Evolutionary conservation across 805 yeast genomes (phyloP), one percentile per base, ranked within the genome.

Genomic region (Monosporozyma siamensis): DNA sequence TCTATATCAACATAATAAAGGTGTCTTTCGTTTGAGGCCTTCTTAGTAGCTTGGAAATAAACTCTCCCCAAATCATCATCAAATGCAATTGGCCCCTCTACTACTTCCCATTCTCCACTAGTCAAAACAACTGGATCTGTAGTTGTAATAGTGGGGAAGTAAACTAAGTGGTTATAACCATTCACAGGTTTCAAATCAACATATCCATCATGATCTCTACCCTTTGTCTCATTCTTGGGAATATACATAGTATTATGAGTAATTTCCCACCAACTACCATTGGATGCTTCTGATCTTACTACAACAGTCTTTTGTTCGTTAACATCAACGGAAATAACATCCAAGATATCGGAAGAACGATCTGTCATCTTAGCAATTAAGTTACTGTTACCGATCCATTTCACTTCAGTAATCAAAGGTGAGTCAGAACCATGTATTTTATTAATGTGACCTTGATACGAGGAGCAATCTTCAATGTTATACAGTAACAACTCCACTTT

Each of bases 71-170:
- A 65, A 5, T 67, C 64, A 40, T 63, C 65, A 54, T 82, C 87
- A 62, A 76, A 77, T 0, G 80, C 72, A 2, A 80, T 66, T 2
- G 82, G 78, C 1, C 86, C 89, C 47, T 69, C 73, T 22, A 75
- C 82, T n/a, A 92, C 95, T 61, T 92, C 98, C 95, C 95, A 92
- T 1, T 72, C 64, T 6, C 98, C 98, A 3, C 62, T 44, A 1
- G 92, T 84, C 38, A 95, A 70, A 18, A 82, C 58, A 2, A 53
- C 53, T 3, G 86, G 86, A 12, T 63, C 61, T 0, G 76, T 48
- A 4, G 80, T 59, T 21, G 71, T 68, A 2, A 87, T 77, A 4
- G 95, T 92, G 2, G 84, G 68, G 58, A 78, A 92, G 61, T 82
- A 89, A 0, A 88, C 97, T 48, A 92, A 67, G 61, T 92, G 98